A percentile compares a stretch with the other conserved stretches of the same genome.
Evolutionary conservation across 257 asterid genomes (phyloP).

Genomic region (Craterostigma plantagineum): DNA sequence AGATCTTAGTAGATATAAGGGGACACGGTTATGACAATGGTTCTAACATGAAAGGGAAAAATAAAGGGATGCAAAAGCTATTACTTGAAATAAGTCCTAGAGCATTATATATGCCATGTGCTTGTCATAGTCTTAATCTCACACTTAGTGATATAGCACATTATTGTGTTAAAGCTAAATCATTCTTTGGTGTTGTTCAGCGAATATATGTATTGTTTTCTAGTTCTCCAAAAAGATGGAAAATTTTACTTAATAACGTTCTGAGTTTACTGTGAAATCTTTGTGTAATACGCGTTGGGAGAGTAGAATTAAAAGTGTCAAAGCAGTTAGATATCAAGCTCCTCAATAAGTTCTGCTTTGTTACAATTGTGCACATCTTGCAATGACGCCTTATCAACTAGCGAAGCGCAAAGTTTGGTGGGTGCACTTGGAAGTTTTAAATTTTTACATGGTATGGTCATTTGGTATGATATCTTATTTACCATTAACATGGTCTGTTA

Average conservation of each 20-base stretch:
- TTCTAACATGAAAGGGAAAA: conserved; percentile 1
- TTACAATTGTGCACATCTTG: not conserved
- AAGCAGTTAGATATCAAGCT: not conserved
- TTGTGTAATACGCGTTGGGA: not conserved
- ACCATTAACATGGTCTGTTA: too few relatives aligned
- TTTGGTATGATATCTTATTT: conserved; percentile 1
- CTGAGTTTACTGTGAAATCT: not conserved
- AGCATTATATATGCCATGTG: too few relatives aligned
- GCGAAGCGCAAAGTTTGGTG: not conserved
- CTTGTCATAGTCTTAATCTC: not conserved
- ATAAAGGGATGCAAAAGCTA: not conserved
- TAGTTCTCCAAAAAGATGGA: not conserved
- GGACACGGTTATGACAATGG: too few relatives aligned
- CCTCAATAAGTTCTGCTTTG: not conserved
- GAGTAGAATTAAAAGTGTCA: conserved; percentile 1
- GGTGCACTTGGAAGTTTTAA: not conserved
- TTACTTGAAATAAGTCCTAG: not conserved
- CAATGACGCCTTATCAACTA: too few relatives aligned
- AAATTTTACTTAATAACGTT: not conserved
- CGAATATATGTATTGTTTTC: not conserved
- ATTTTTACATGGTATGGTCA: too few relatives aligned
- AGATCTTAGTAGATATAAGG: not conserved
- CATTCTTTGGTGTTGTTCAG: not conserved
- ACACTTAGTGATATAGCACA: not conserved
- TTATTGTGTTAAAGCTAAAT: not conserved